These are phyloP conservation scores for Pseudocercospora musae DNA, from an alignment of 2,329 filamentous ascomycete genomes.

Conservation along the genomic window DNA sequence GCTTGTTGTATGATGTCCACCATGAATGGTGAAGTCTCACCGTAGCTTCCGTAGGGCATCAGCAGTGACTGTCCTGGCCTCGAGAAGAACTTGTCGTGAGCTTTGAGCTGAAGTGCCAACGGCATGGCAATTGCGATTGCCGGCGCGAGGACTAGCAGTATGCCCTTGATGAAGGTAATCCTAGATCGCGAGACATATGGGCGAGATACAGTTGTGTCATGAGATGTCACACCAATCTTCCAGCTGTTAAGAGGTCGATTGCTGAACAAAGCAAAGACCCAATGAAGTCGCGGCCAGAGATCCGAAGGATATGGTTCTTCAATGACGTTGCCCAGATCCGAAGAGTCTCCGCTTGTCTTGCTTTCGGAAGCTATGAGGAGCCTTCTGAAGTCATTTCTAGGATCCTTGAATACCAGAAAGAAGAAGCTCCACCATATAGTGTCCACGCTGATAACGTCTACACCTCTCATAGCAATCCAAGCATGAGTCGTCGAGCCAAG, in stretches of 20 bases:
- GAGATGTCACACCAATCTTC: slow-evolving; percentile 25
- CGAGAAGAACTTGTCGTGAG: slow-evolving; percentile 29
- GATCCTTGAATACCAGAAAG: slow-evolving; percentile 29
- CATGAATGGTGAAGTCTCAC: not conserved
- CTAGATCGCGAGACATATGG: slow-evolving; percentile 23
- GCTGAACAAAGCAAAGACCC: slow-evolving; percentile 26
- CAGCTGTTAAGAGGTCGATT: slow-evolving; percentile 30
- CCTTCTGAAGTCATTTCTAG: slow-evolving; percentile 26
- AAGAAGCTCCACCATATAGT: slow-evolving; percentile 26
- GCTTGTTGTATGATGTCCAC: not conserved
- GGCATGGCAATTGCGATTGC: slow-evolving; percentile 22
- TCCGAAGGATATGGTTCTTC: slow-evolving; percentile 25
- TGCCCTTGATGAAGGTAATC: slow-evolving; percentile 22
- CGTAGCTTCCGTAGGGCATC: slow-evolving; percentile 13
- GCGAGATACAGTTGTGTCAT: slow-evolving; percentile 25
- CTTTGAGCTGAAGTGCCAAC: slow-evolving; percentile 8
- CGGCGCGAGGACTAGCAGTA: slow-evolving; percentile 28
- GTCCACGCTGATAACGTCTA: slow-evolving; percentile 32
- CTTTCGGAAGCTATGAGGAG: not conserved
- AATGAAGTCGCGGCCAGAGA: slow-evolving; percentile 23
- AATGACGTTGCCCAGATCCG: not conserved
- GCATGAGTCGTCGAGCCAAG: slow-evolving; percentile 25
- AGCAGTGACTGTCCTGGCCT: slow-evolving; percentile 5
- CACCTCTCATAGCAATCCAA: slow-evolving; percentile 28
- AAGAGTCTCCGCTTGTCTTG: not conserved